phyloP scores from a whole-genome alignment of 2,329 filamentous ascomycete genomes.

The Ceratocystiopsis brevicomis region DNA sequence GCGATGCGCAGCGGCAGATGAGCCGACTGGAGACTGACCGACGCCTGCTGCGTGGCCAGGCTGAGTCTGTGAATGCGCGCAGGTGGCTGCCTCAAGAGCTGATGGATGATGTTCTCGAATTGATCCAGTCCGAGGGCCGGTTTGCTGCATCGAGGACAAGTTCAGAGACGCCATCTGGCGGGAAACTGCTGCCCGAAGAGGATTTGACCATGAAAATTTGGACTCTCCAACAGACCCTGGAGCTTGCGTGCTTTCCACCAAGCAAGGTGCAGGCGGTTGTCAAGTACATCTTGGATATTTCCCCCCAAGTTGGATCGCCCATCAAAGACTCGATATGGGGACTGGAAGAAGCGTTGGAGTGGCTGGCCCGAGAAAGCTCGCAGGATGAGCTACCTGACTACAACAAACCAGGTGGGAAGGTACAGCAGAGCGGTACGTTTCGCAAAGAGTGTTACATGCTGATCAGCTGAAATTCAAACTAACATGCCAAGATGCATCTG shows the following conservation, averaged over 20 bases:
- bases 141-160: slow-evolving; percentile 33
- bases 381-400: slow-evolving; percentile 55
- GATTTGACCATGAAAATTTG: slow-evolving; percentile 65
- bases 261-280: slow-evolving; percentile 44
- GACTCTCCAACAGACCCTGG: slow-evolving; percentile 60
- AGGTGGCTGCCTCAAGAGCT: slow-evolving; percentile 70
- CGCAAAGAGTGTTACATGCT: neutral
- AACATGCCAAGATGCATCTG: slow-evolving; percentile 24
- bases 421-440: slow-evolving; percentile 14
- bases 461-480: neutral
- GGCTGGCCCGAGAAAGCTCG: slow-evolving; percentile 63
- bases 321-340: slow-evolving; percentile 61
- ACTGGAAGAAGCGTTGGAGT: slow-evolving; percentile 72
- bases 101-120: slow-evolving; percentile 55
- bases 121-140: slow-evolving; percentile 48
- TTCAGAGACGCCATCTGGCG: slow-evolving; percentile 23
- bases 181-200: slow-evolving; percentile 50
- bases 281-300: slow-evolving; percentile 46
- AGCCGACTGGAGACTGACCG: slow-evolving; percentile 68
- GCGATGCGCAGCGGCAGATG: slow-evolving; percentile 60
- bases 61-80: slow-evolving; percentile 49
- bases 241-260: slow-evolving; percentile 47
- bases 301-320: slow-evolving; percentile 36
- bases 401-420: slow-evolving; percentile 27
- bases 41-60: slow-evolving; percentile 60